Percentiles rank a stretch among this genome's conserved stretches.
phyloP scores from a whole-genome alignment of 495 filamentous ascomycete genomes.

The Tetracladium marchalianum region DNA sequence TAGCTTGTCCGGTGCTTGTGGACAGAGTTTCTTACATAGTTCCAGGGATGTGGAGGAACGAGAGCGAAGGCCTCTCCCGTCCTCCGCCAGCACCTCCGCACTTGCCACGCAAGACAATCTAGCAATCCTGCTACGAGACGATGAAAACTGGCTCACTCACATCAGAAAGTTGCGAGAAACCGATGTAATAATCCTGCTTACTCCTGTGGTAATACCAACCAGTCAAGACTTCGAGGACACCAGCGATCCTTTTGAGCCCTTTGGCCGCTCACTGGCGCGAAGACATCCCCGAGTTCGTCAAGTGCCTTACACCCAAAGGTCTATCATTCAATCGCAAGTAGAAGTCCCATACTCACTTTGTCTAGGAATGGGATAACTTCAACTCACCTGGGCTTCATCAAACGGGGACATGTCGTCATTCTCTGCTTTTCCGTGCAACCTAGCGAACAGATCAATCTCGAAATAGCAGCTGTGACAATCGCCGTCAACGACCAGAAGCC shows the following conservation, averaged over 20 bases:
- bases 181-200: slow-evolving; percentile 48
- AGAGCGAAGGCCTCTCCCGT: background rate
- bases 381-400: slow-evolving; percentile 50
- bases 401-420: slow-evolving; percentile 40
- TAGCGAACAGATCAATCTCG: slow-evolving; percentile 24
- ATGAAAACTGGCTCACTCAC: slow-evolving; percentile 9
- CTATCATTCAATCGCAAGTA: background rate
- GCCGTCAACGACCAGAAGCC: slow-evolving; percentile 35
- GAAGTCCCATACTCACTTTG: background rate
- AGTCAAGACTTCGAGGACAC: slow-evolving; percentile 12
- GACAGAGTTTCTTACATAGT: slow-evolving; percentile 2
- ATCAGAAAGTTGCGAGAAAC: slow-evolving; percentile 13
- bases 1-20: background rate
- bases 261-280: slow-evolving; percentile 43
- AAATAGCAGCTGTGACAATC: slow-evolving; percentile 31
- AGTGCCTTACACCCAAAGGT: slow-evolving; percentile 44
- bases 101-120: background rate
- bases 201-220: slow-evolving; percentile 43
- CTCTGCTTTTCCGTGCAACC: slow-evolving; percentile 29
- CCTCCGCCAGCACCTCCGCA: background rate
- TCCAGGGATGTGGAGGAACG: slow-evolving; percentile 9
- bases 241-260: slow-evolving; percentile 49
- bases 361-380: slow-evolving; percentile 43
- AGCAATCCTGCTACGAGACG: slow-evolving; percentile 11
- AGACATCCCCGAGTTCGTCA: slow-evolving; percentile 47